Evolutionary conservation across 805 yeast genomes (phyloP), one percentile per base, ranked within the genome.

Genomic region (Cephaloascus albidus): DNA sequence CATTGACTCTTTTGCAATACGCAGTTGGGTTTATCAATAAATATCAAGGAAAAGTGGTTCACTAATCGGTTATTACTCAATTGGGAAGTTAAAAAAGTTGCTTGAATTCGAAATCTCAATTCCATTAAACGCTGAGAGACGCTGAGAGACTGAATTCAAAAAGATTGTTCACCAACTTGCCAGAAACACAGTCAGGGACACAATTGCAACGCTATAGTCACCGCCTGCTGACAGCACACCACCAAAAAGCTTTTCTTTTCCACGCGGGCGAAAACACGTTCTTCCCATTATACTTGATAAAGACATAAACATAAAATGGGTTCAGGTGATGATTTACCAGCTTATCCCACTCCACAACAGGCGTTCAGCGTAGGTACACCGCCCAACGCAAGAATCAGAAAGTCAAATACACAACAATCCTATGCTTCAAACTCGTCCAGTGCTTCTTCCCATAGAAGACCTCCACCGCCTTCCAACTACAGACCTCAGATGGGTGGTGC

Each of bases 301-400:
- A n/a, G n/a, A n/a, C n/a, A n/a, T n/a, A n/a, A n/a, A n/a, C n/a
- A n/a, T 12, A 23, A 23, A 23, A 23, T 23, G 28, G 36, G 16
- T 34, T 18, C 17, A 16, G 36, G 26, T 35, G 57, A 67, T 54
- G 72, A 67, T 30, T 53, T 67, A 46, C 73, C 73, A 18, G 49
- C 57, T 50, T 65, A 63, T 47, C 73, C 72, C 4, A 67, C 73
- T 19, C 73, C 72, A 2, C 65, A 58, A 38, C 70, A 67, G 51
- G 69, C 68, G 4, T 54, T 67, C 3, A 57, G 61, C 42, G 53
- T 51, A 15, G 53, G 52, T 19, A 55, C 48, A 32, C 44, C 48
- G 32, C 41, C 44, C 18, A 43, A 41, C 3, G 30, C 33, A 19
- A 5, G n/a, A 18, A 26, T 4, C 18, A n/a, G 17, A 12, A 4